These are phyloP conservation scores for Endotrypanum monterogeii DNA, from an alignment of 208 protist genomes.

Conservation along the genomic window DNA sequence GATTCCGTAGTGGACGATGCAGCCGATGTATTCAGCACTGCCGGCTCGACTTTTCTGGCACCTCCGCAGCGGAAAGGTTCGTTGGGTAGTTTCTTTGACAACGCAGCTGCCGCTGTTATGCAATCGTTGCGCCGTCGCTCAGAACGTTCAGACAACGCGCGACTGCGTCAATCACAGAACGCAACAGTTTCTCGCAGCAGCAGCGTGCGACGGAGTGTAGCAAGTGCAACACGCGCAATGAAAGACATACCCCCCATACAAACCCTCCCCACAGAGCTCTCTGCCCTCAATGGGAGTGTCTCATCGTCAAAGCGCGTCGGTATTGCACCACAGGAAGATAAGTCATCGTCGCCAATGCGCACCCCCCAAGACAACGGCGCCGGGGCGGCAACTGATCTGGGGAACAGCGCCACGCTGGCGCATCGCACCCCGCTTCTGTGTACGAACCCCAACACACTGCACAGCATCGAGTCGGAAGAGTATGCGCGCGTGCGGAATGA, in stretches of 20 bases:
- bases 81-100: constrained; percentile 30
- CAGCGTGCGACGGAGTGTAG: constrained; percentile 15
- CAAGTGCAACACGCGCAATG: constrained; percentile 7
- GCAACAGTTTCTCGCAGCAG: constrained; percentile 8
- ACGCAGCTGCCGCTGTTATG: background rate
- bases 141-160: constrained; percentile 10
- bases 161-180: constrained; percentile 12
- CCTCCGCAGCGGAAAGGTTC: constrained; percentile 36
- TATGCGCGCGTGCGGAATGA: constrained; percentile 32
- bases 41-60: constrained; percentile 13
- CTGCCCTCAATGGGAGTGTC: constrained; percentile 11
- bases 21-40: constrained; percentile 21
- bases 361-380: constrained; percentile 16
- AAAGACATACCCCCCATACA: background rate
- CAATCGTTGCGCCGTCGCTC: constrained; percentile 19
- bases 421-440: background rate
- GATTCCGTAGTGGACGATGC: constrained; percentile 25
- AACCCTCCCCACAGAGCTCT: constrained; percentile 13
- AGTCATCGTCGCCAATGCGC: constrained; percentile 20
- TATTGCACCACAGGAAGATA: constrained; percentile 23
- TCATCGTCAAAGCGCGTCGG: constrained; percentile 26
- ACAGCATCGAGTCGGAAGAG: constrained; percentile 19
- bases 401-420: background rate
- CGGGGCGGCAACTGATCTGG: background rate
- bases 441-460: background rate